Evolutionary conservation across 179 eudicot species (phyloP), one percentile per base, ranked within the genome.

Genomic region (Patellifolia procumbens): DNA sequence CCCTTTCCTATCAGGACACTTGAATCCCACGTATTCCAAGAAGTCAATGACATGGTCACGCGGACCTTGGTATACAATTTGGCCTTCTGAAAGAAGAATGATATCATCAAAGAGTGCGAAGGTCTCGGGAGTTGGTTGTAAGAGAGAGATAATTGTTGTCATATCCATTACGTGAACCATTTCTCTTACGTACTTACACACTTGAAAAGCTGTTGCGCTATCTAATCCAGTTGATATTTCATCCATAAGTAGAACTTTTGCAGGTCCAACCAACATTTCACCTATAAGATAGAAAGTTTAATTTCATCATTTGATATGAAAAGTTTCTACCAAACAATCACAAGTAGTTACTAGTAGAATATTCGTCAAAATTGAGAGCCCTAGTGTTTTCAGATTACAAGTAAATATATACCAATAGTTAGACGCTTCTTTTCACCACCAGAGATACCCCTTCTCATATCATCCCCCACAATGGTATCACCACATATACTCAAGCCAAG

Each of bases 361-460:
- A n/a, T n/a, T n/a, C n/a, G n/a, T n/a, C n/a, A n/a, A n/a, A n/a
- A n/a, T n/a, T n/a, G n/a, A n/a, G n/a, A n/a, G n/a, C n/a, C n/a
- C n/a, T n/a, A n/a, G n/a, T n/a, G n/a, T n/a, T n/a, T n/a, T n/a
- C n/a, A n/a, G n/a, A n/a, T n/a, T n/a, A n/a, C n/a, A 45, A 20
- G 43, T 45, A 74, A 1, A 3, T 34, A 32, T 4, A 63, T 82
- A 88, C 97, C 97, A 9, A 89, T 88, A 32, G 97, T 92, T 22
- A 89, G 88, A 61, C 97, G 93, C 79, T 92, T 92, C 87, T 89
- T 92, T 83, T 92, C 90, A 60, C 97, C 97, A 68, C 97, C 97
- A 58, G 97, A 92, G 67, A 92, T 88, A 37, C 97, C 97, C 78
- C 97, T 82, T 82, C 88, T 88, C 97, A 92, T 92, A 45, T 89